Evolutionary conservation across 106 monocot genomes (phyloP), one percentile per base, ranked within the genome.

Genomic region (Platanthera zijinensis): DNA sequence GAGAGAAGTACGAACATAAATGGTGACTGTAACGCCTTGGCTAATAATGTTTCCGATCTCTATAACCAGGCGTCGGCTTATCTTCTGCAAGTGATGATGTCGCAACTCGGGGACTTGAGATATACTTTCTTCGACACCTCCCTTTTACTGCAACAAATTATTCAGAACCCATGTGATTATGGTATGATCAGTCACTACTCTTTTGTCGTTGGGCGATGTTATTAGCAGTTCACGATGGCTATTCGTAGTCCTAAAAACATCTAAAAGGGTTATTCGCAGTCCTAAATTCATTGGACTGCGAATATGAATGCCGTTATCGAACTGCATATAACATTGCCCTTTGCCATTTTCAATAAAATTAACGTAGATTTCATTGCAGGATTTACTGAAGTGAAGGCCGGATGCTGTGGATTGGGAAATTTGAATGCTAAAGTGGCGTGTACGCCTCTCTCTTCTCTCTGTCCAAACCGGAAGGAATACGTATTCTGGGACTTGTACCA

Each of bases 401-500:
- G 88, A n/a, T 91, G 90, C 80, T 91, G 90, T 52, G 90, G 90
- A n/a, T 18, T 88, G 5, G 90, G 90, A 2, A 47, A 84, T 32
- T 77, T 90, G 50, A 88, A 84, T 59, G 86, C 88, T 5, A 68
- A 82, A 80, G 30, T 88, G 15, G 79, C 78, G 30, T 91, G 88
- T 54, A n/a, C 78, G 2, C 90, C 90, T 10, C 11, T 91, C 11
- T 77, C 85, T 17, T 21, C 51, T 14, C 84, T 80, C 28, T 91
- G 91, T 51, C 28, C 79, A 11, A 82, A 84, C 25, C 71, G 84
- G 52, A 81, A 21, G 1, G 71, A 69, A 28, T 71, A 86, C 32
- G 19, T 91, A 0, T 91, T 91, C 30, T 91, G 88, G 91, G 91
- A 91, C 67, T 76, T 81, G 5, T 91, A 82, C 66, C 91, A 91